Base-by-base conservation (phyloP, 1,284 basidiomycete species). In the Fomitopsis pinicola region DNA sequence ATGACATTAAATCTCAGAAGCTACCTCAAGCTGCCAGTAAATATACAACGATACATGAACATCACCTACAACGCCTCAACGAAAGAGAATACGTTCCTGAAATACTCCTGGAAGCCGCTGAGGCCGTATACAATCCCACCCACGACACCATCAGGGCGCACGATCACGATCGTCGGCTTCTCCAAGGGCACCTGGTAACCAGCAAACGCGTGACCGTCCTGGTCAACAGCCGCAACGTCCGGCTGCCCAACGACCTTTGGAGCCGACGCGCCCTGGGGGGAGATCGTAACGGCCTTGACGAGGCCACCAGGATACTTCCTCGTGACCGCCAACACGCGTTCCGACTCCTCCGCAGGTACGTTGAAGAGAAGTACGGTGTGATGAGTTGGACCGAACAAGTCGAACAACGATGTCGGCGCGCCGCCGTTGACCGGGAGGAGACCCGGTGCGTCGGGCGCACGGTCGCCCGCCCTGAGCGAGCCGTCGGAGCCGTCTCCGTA, bases 401-500 rank as follows among this genome's bases (percentile, higher is more conserved):
- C 58, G 62, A 70, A 68, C 17, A 74, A 67, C n/a, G 67, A 56
- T 4, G 62, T 68, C 44, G 44, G 26, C 8, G 48, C 45, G 35
- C 10, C 26, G 14, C 28, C 22, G n/a, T 7, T 6, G 5, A 62
- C 50, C 8, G 61, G 55, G 36, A 67, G 45, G 5, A 79, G 68
- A 8, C 66, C 71, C n/a, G 77, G 69, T 3, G 78, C 74, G 46
- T 80, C 76, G 1, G 78, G 79, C 28, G 79, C 77, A 42, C 52
- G 33, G 35, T 54, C 52, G n/a, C 52, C 52, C 33, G 52, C 52
- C n/a, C 36, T 36, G 52, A 54, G 72, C 7, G 78, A 26, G 7
- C 65, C 67, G 12, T 62, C 42, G n/a, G 14, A 9, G 15, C 33
- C 30, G 2, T 48, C 53, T 2, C 65, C 57, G 48, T 70, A 68